Conservation (phyloP, 495 filamentous ascomycete genomes). For the Endocarpon pusillum region DNA sequence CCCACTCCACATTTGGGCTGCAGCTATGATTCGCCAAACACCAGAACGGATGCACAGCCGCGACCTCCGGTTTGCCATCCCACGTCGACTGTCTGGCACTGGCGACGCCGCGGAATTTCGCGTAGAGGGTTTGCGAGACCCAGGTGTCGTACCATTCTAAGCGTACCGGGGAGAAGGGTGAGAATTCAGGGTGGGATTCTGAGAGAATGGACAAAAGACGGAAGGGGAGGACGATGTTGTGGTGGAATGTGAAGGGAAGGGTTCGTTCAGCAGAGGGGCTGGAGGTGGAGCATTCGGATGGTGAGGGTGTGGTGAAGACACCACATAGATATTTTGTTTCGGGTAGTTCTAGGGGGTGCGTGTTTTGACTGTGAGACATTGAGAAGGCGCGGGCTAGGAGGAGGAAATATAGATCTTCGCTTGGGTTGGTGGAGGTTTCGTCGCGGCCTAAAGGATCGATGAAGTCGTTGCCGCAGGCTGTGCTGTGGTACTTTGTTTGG, state of each 20-base stretch:
- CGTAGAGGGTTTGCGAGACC: constrained; percentile 83
- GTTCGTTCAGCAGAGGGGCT: constrained; percentile 8
- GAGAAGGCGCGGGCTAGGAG: constrained; percentile 66
- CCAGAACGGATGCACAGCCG: constrained; percentile 61
- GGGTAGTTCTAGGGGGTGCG: constrained; percentile 65
- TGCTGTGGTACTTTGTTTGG: constrained; percentile 62
- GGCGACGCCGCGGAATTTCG: constrained; percentile 85
- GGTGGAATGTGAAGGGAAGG: constrained; percentile 77
- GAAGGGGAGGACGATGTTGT: constrained; percentile 65
- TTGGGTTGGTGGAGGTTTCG: constrained; percentile 45
- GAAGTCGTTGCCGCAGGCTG: constrained; percentile 64
- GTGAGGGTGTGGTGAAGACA: no score
- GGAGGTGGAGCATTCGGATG: constrained; percentile 16
- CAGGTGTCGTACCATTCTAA: constrained; percentile 53
- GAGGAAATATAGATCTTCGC: constrained; percentile 62
- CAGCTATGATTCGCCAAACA: constrained; percentile 85
- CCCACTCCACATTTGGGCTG: constrained; percentile 85
- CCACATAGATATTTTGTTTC: constrained; percentile 93
- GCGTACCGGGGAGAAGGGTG: constrained; percentile 51
- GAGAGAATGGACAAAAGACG: no score
- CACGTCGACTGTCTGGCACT: constrained; percentile 58
- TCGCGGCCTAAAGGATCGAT: constrained; percentile 69
- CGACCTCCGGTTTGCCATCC: constrained; percentile 63
- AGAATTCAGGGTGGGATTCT: no score
- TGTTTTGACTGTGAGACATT: constrained; percentile 65